Evolutionary conservation across 352 stramenopile genomes (phyloP).

Genomic region (Globisporangium middletonii): DNA sequence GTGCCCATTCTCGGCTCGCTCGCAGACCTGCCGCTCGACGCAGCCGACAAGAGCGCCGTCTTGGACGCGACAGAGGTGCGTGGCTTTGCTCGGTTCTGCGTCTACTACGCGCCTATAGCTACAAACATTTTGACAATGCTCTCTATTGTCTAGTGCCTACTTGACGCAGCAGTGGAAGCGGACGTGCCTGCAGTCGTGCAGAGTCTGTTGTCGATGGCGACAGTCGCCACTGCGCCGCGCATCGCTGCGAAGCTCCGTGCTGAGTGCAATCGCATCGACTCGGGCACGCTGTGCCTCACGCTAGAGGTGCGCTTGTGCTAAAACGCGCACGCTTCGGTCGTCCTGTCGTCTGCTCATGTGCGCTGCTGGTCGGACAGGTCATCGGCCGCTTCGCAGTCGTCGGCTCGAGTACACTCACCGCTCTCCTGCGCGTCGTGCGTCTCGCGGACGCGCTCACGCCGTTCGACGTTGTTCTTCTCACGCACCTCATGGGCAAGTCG

Average conservation of each 20-base stretch:
- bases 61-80: slow-evolving; percentile 59
- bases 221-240: slow-evolving; percentile 31
- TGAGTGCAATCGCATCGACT: slow-evolving; percentile 55
- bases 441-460: slow-evolving; percentile 33
- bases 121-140: not conserved
- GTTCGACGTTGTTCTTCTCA: slow-evolving; percentile 64
- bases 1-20: slow-evolving; percentile 76
- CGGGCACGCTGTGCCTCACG: slow-evolving; percentile 42
- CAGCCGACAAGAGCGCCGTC: slow-evolving; percentile 54
- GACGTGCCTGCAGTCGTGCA: slow-evolving; percentile 74
- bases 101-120: no score
- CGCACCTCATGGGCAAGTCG: slow-evolving; percentile 50
- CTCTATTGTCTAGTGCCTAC: slow-evolving; percentile 26
- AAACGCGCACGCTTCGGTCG: not conserved
- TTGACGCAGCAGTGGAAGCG: slow-evolving; percentile 72
- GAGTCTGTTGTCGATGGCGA: slow-evolving; percentile 71
- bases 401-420: slow-evolving; percentile 39
- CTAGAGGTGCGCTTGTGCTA: slow-evolving; percentile 26
- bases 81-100: no score
- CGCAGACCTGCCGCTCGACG: slow-evolving; percentile 61
- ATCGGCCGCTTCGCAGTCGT: slow-evolving; percentile 53
- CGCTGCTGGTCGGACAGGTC: slow-evolving; percentile 17
- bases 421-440: slow-evolving; percentile 39
- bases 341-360: not conserved
- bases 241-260: slow-evolving; percentile 47